phyloP scores from a whole-genome alignment of 495 filamentous ascomycete species.

The Neurospora sp. region DNA sequence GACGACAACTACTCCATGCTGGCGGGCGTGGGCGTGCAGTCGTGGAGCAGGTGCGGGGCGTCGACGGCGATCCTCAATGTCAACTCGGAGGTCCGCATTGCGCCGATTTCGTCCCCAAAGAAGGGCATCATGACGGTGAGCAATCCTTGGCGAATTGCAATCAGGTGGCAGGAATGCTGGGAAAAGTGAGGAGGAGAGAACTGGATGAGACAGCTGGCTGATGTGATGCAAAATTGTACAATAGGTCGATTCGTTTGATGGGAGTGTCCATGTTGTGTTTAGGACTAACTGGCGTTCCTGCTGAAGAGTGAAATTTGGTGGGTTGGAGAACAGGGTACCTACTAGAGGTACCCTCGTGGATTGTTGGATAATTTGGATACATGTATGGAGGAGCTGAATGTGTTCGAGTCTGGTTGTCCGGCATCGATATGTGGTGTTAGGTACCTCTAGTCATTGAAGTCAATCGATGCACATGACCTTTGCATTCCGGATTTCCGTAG shows the following conservation, averaged over 20 bases:
- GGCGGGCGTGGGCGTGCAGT: conserved; percentile 22
- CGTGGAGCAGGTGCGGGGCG: conserved; percentile 22
- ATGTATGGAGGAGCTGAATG: too few species aligned
- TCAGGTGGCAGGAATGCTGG: conserved; percentile 13
- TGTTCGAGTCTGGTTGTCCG: too few species aligned
- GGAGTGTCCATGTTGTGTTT: conserved; percentile 20
- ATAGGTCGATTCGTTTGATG: conserved; percentile 25
- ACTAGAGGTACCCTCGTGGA: too few species aligned
- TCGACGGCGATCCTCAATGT: conserved; percentile 26
- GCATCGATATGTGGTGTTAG: too few species aligned
- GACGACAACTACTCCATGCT: conserved; percentile 24
- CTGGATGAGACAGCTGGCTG: background rate
- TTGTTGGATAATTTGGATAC: too few species aligned
- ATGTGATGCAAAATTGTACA: background rate
- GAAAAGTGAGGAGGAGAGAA: background rate
- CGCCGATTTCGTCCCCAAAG: conserved; percentile 15
- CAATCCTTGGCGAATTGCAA: conserved; percentile 1
- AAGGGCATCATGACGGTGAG: conserved; percentile 23
- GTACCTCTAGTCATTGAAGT: too few species aligned
- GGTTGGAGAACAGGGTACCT: too few species aligned
- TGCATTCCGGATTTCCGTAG: too few species aligned
- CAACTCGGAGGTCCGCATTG: conserved; percentile 28
- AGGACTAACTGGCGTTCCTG: conserved; percentile 16
- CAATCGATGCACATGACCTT: too few species aligned
- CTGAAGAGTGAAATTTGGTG: background rate